Conservation (phyloP, 768 basidiomycete genomes). For the Trametes cubensis region DNA sequence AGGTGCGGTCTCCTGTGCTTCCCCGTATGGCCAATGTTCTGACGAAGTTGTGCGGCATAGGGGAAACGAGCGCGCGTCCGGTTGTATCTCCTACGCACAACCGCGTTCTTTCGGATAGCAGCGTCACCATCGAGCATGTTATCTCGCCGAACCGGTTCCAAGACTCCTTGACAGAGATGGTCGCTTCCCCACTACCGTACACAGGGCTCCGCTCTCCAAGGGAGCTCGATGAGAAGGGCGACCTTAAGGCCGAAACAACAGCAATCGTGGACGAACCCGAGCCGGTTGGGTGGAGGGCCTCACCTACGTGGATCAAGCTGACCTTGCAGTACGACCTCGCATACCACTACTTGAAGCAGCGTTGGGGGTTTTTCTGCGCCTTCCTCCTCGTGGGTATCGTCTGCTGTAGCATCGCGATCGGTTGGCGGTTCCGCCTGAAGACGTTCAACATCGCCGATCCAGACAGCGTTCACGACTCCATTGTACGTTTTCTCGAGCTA, state of each 20-base stretch:
- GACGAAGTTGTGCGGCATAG: background rate
- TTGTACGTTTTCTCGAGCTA: background rate
- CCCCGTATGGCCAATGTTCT: background rate
- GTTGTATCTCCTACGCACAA: background rate
- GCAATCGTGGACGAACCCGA: background rate
- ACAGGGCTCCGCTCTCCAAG: background rate
- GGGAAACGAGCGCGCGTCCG: background rate
- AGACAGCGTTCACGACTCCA: background rate
- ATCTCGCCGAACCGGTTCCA: constrained; percentile 1
- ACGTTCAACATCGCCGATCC: constrained; percentile 22
- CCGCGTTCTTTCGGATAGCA: constrained; percentile 3
- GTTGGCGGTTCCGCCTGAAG: constrained; percentile 19
- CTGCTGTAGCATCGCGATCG: constrained; percentile 18
- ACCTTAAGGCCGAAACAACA: background rate
- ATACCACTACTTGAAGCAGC: constrained; percentile 11
- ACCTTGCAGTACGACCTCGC: background rate
- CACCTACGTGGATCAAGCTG: background rate
- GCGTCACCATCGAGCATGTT: background rate
- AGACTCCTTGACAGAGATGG: background rate
- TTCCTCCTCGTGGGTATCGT: constrained; percentile 11
- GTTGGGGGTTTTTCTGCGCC: constrained; percentile 8
- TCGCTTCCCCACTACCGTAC: background rate
- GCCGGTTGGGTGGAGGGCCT: background rate
- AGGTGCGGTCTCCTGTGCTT: background rate
- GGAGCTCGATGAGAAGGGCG: background rate